A percentile compares a stretch with the other conserved stretches of the same genome.
Evolutionary conservation across 768 basidiomycete genomes (phyloP).

Genomic region (Fistulinella prunicolor): DNA sequence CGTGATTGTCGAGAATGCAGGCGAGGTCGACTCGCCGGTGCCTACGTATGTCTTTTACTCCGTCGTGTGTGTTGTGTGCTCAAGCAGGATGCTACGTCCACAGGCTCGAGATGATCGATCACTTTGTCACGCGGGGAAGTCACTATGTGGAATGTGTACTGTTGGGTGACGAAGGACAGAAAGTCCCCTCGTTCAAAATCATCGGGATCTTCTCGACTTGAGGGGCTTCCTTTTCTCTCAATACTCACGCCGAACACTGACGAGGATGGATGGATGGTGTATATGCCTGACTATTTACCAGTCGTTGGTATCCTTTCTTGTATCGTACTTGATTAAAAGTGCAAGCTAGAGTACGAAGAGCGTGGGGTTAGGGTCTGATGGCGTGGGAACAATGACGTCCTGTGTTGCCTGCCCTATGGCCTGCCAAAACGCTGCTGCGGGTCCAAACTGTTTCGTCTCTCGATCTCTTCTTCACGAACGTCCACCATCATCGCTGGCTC

Average conservation of each 20-base stretch:
- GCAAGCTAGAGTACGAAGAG: too few species aligned
- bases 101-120: constrained; percentile 86
- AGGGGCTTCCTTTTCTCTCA: neutral
- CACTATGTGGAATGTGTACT: constrained; percentile 93
- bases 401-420: neutral
- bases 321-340: too few species aligned
- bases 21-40: constrained; percentile 54
- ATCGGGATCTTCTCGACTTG: constrained; percentile 86
- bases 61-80: neutral
- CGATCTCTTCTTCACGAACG: constrained; percentile 1
- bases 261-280: constrained; percentile 6
- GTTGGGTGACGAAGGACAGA: constrained; percentile 81
- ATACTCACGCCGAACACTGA: neutral
- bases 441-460: too few species aligned
- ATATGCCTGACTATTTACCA: too few species aligned
- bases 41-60: constrained; percentile 55
- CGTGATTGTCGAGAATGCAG: constrained; percentile 74
- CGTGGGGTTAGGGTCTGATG: constrained; percentile 9
- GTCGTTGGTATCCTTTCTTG: too few species aligned
- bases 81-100: constrained; percentile 6
- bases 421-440: too few species aligned
- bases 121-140: constrained; percentile 77
- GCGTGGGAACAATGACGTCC: constrained; percentile 27
- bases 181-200: constrained; percentile 82
- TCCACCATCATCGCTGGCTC: neutral